Conservation (phyloP, 495 filamentous ascomycete genomes). For the Hypoxylon lenormandii region DNA sequence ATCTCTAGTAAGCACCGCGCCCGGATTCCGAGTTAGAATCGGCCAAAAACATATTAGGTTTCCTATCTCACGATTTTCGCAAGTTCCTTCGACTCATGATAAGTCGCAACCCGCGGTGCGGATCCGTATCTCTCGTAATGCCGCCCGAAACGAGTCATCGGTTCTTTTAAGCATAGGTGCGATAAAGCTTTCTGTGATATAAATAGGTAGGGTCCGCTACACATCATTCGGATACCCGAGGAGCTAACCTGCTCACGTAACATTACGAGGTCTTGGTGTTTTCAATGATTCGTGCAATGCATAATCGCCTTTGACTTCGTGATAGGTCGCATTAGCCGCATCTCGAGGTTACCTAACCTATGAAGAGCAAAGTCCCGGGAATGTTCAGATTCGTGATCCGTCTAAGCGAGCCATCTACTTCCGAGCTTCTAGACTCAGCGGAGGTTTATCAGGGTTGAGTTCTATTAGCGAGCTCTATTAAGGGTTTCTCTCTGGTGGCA, state of each 20-base stretch:
- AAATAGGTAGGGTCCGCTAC: conserved; percentile 17
- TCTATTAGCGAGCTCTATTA: too few relatives aligned
- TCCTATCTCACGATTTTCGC: not conserved
- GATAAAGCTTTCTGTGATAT: conserved; percentile 2
- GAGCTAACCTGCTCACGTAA: conserved; percentile 11
- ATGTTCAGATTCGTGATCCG: too few relatives aligned
- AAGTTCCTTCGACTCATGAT: too few relatives aligned
- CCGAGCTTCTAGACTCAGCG: too few relatives aligned
- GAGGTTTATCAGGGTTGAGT: too few relatives aligned
- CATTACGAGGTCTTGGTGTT: conserved; percentile 12
- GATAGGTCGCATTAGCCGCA: not conserved
- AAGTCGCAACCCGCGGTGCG: not conserved
- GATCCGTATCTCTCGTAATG: not conserved
- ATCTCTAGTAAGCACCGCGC: conserved; percentile 1
- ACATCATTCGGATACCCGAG: conserved; percentile 10
- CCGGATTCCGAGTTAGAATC: not conserved
- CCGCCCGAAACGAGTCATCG: not conserved
- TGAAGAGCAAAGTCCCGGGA: too few relatives aligned
- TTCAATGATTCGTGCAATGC: not conserved
- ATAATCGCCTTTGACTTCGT: not conserved
- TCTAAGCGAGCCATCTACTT: too few relatives aligned
- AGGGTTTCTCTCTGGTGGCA: too few relatives aligned
- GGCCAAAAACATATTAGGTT: not conserved
- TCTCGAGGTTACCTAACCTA: not conserved
- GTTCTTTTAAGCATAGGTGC: not conserved